Base-by-base conservation (phyloP, 2,329 filamentous ascomycete genomes). In the Akanthomyces uredinophilus region DNA sequence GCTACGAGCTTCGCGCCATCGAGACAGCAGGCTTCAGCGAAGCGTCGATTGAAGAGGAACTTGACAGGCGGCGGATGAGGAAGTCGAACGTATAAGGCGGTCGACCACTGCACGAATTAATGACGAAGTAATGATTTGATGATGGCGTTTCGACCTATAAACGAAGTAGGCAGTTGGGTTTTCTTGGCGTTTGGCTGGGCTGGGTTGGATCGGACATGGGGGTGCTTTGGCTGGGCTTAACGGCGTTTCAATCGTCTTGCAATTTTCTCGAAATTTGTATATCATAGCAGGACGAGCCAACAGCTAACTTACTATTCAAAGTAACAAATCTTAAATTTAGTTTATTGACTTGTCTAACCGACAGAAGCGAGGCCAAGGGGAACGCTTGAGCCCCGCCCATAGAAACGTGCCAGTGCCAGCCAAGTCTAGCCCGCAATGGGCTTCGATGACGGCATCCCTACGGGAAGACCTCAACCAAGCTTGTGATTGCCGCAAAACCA, bases 371-470 rank as follows among this genome's bases (percentile, higher is more conserved):
- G 24, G 18, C 41, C 52, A 35, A 46, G 53, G 37, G 14, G 5
- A 22, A 29, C 49, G 14, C 20, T 54, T 18, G 29, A 22, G 41
- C 53, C 41, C 44, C 32, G 55, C 43, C 43, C 24, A 7, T 5
- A 29, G 20, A 11, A 24, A n/a, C 3, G 47, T 50, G 24, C 27
- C 11, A 41, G 44, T 49, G 18, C 16, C 18, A 13, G 20, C 46
- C 39, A 35, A n/a, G 57, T 24, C 46, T 44, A 58, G 32, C 43
- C 43, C 43, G 47, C 49, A 29, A 37, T 22, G 13, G 46, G 29
- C 59, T 41, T 61, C 59, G 59, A 61, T 61, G 59, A 61, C 59
- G 59, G 51, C 59, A 61, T 61, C 22, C 32, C 51, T 37, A 61
- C 59, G 37, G 37, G 14, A 11, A 44, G n/a, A 44, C 50, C 14